These are phyloP conservation scores for Ustilago lituana DNA, from an alignment of 1,284 basidiomycete genomes.

Conservation along the genomic window DNA sequence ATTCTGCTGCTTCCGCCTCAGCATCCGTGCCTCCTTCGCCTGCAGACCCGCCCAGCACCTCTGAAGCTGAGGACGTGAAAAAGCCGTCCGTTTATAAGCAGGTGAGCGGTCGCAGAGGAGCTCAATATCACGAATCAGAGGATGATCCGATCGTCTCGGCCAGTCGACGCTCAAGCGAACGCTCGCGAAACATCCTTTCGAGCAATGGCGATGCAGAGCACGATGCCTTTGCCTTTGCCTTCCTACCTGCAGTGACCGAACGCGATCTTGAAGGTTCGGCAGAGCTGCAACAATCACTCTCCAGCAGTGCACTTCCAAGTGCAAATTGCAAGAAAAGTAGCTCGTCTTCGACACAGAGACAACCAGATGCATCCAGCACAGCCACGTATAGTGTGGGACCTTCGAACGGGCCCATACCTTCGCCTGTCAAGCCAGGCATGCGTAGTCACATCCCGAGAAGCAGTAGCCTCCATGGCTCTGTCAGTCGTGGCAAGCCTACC, in stretches of 20 bases:
- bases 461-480: constrained; percentile 33
- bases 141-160: not conserved
- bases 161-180: not conserved
- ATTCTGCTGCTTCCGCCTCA: constrained; percentile 22
- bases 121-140: constrained; percentile 13
- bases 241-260: constrained; percentile 29
- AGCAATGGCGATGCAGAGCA: not conserved
- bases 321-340: not conserved
- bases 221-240: not conserved
- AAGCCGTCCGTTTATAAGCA: constrained; percentile 29
- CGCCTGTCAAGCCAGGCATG: not conserved
- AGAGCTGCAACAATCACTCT: not conserved
- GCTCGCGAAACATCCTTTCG: not conserved
- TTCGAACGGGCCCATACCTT: not conserved
- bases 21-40: constrained; percentile 31
- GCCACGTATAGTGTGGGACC: not conserved
- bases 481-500: constrained; percentile 5
- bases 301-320: not conserved
- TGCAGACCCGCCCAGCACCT: constrained; percentile 14
- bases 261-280: constrained; percentile 13
- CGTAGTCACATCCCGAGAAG: constrained; percentile 22
- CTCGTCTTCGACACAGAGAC: not conserved
- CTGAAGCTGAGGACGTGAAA: constrained; percentile 13
- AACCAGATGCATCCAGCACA: not conserved
- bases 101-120: constrained; percentile 35